Conservation (phyloP, 169 alveolate species). For the Plasmodium adleri region DNA sequence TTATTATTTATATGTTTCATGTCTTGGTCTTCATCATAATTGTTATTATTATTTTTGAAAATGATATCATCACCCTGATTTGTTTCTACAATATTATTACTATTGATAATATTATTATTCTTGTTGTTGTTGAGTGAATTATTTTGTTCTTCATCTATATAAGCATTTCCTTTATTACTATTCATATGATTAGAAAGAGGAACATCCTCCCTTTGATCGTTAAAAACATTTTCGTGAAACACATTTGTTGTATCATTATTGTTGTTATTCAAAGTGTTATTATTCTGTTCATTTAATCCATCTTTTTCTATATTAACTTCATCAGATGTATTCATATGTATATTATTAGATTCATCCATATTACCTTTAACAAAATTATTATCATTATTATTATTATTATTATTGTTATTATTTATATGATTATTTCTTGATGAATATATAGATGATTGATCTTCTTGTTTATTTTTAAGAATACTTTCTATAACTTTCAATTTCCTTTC, state of each 20-base stretch:
- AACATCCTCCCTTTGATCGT: too few relatives aligned
- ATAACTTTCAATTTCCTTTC: conserved; percentile 65
- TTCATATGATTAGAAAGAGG: too few relatives aligned
- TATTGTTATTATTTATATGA: too few relatives aligned
- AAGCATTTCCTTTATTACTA: too few relatives aligned
- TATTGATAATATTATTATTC: too few relatives aligned
- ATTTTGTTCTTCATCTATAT: too few relatives aligned
- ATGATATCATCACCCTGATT: too few relatives aligned
- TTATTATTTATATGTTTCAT: neutral
- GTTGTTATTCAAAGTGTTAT: neutral
- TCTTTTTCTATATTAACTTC: neutral
- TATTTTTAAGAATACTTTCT: conserved; percentile 52
- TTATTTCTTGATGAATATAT: too few relatives aligned
- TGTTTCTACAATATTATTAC: too few relatives aligned
- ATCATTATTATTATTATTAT: neutral
- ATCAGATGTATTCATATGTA: neutral
- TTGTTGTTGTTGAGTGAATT: too few relatives aligned
- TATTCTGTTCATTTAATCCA: neutral
- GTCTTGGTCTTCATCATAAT: neutral
- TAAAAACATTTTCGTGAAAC: too few relatives aligned
- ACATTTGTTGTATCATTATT: neutral
- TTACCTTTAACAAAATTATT: neutral
- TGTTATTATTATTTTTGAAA: neutral
- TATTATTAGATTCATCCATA: neutral
- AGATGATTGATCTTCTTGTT: conserved; percentile 8